phyloP scores from a whole-genome alignment of 2,329 filamentous ascomycete species.

The Monosporascus ibericus region DNA sequence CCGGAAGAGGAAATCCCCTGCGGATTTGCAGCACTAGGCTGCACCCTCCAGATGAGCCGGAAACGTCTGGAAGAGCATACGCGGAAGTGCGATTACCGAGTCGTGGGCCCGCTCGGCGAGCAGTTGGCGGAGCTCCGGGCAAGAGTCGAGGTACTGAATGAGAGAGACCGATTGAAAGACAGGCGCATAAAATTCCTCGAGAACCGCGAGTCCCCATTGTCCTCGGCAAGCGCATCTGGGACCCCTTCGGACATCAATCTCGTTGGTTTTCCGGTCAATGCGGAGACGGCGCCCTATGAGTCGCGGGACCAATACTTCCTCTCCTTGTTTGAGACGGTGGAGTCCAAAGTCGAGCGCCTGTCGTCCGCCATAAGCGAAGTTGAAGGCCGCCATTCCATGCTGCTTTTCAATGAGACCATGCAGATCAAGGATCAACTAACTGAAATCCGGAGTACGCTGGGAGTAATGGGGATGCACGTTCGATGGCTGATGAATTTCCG shows the following conservation, averaged over 20 bases:
- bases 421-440: slow-evolving; percentile 58
- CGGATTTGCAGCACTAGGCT: slow-evolving; percentile 44
- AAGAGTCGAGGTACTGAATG: slow-evolving; percentile 38
- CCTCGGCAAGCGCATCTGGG: slow-evolving; percentile 15
- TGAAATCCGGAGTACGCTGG: slow-evolving; percentile 51
- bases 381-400: slow-evolving; percentile 54
- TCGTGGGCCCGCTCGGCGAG: slow-evolving; percentile 42
- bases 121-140: slow-evolving; percentile 42
- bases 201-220: slow-evolving; percentile 24
- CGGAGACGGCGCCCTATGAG: slow-evolving; percentile 26
- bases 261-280: slow-evolving; percentile 14
- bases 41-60: slow-evolving; percentile 33
- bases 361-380: slow-evolving; percentile 52
- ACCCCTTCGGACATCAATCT: slow-evolving; percentile 19
- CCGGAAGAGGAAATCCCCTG: slow-evolving; percentile 34
- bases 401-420: slow-evolving; percentile 56
- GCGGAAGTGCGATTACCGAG: slow-evolving; percentile 44
- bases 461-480: slow-evolving; percentile 54
- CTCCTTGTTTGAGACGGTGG: slow-evolving; percentile 43
- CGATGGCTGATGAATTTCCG: slow-evolving; percentile 51
- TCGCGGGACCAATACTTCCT: slow-evolving; percentile 39
- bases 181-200: slow-evolving; percentile 37
- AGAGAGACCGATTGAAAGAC: slow-evolving; percentile 33
- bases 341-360: slow-evolving; percentile 50
- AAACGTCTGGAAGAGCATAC: slow-evolving; percentile 39